Conservation (phyloP, 192 early-diverging fungal genomes). For the Dissophora ornata region DNA sequence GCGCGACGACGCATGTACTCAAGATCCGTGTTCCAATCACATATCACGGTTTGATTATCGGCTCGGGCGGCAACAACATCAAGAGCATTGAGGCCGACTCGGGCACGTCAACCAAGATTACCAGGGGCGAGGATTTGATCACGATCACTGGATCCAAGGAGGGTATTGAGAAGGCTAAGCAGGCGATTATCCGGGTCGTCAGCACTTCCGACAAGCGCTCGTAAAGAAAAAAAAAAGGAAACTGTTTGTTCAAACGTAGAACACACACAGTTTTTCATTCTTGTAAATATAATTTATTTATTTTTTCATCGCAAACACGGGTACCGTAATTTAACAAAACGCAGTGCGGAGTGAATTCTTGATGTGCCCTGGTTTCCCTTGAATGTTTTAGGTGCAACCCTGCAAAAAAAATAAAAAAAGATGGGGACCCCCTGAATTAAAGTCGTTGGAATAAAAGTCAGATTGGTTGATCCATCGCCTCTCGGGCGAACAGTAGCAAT, state of each 20-base stretch:
- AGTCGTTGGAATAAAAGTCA: no score
- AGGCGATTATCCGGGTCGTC: conserved; percentile 66
- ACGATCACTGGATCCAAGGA: conserved; percentile 68
- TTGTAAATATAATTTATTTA: conserved; percentile 13
- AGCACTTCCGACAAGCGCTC: conserved; percentile 49
- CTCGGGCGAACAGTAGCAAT: no score
- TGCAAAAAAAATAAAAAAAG: no score
- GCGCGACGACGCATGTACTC: conserved; percentile 34
- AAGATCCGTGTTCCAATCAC: conserved; percentile 45
- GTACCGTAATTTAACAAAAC: no score
- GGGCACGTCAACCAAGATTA: conserved; percentile 77
- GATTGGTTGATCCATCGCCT: no score
- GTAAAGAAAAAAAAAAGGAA: conserved; percentile 4
- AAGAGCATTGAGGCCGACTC: conserved; percentile 82
- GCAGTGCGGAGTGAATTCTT: no score
- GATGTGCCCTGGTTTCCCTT: no score
- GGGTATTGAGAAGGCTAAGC: conserved; percentile 65
- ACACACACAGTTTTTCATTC: not conserved
- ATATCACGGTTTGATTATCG: conserved; percentile 70
- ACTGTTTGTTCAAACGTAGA: not conserved
- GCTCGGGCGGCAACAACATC: conserved; percentile 83
- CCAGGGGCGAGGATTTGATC: conserved; percentile 59
- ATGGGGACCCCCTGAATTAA: no score
- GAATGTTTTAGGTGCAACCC: no score
- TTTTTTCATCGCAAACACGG: no score